These are phyloP conservation scores for Wickerhamomyces rabaulensis DNA, from an alignment of 805 yeast species.

Conservation along the genomic window DNA sequence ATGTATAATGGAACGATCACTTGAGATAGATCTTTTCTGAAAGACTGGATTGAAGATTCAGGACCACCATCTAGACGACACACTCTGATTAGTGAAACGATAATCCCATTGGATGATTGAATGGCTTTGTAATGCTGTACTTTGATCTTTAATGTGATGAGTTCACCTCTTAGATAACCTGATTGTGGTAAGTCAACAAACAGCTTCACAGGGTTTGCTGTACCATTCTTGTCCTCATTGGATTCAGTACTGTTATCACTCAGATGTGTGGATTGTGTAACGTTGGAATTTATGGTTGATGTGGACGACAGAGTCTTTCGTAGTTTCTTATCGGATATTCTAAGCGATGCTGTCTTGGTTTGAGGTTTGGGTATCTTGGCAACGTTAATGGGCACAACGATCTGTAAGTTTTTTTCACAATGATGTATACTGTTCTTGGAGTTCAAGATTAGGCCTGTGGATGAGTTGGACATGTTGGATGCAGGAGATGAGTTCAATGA, in stretches of 20 bases:
- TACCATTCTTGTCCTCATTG: conserved; percentile 4
- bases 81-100: conserved; percentile 74
- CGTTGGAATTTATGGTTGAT: conserved; percentile 32
- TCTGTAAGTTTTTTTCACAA: conserved; percentile 55
- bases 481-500: conserved; percentile 19
- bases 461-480: conserved; percentile 15
- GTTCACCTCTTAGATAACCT: conserved; percentile 78
- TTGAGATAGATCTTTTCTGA: conserved; percentile 80
- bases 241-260: conserved; percentile 20
- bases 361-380: conserved; percentile 59
- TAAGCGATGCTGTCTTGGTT: conserved; percentile 59
- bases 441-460: conserved; percentile 6
- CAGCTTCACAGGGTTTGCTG: conserved; percentile 29
- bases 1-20: conserved; percentile 69
- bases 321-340: conserved; percentile 41
- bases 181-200: conserved; percentile 46
- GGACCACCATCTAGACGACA: conserved; percentile 63
- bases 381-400: conserved; percentile 74
- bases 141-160: conserved; percentile 63
- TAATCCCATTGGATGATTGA: conserved; percentile 66
- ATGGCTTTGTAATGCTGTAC: conserved; percentile 68
- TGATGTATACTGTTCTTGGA: conserved; percentile 28
- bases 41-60: conserved; percentile 47
- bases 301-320: conserved; percentile 36
- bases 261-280: conserved; percentile 14